phyloP scores from a whole-genome alignment of 768 basidiomycete genomes.

The Trametes cubensis region DNA sequence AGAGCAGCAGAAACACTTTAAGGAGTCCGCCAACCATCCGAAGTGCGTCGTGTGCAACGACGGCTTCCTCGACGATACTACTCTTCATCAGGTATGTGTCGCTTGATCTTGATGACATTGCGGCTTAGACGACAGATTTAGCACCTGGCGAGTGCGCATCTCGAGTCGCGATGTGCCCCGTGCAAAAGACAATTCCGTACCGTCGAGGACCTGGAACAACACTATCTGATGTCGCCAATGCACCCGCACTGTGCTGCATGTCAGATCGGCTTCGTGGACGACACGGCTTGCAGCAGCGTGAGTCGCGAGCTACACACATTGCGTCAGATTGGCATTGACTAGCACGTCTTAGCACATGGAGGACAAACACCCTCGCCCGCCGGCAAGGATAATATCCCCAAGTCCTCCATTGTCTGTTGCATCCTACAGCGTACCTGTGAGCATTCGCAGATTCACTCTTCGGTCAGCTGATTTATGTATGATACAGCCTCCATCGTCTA shows the following conservation, averaged over 20 bases:
- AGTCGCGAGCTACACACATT: not conserved
- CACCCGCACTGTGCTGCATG: slow-evolving; percentile 30
- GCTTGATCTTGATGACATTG: too few relatives aligned
- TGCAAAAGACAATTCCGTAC: slow-evolving; percentile 21
- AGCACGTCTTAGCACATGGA: slow-evolving; percentile 12
- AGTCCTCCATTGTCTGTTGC: not conserved
- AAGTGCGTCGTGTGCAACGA: slow-evolving; percentile 20
- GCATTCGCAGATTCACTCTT: too few relatives aligned
- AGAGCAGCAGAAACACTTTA: slow-evolving; percentile 21
- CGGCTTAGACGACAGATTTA: not conserved
- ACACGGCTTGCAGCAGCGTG: slow-evolving; percentile 23
- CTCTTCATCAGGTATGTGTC: slow-evolving; percentile 6
- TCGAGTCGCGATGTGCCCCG: slow-evolving; percentile 6
- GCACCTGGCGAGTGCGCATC: slow-evolving; percentile 18
- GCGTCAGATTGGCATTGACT: not conserved
- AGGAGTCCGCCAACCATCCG: slow-evolving; percentile 19
- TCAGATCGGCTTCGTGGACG: slow-evolving; percentile 27
- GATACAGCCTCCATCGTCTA: not conserved
- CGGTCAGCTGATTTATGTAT: not conserved
- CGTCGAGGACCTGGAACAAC: slow-evolving; percentile 9
- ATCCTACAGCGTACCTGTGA: not conserved
- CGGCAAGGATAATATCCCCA: not conserved
- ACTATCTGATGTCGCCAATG: slow-evolving; percentile 19
- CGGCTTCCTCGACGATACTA: slow-evolving; percentile 16
- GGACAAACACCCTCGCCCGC: slow-evolving; percentile 14